phyloP scores from a whole-genome alignment of 1,139 yeast genomes.

The Spencermartinsiella ligniputridi region DNA sequence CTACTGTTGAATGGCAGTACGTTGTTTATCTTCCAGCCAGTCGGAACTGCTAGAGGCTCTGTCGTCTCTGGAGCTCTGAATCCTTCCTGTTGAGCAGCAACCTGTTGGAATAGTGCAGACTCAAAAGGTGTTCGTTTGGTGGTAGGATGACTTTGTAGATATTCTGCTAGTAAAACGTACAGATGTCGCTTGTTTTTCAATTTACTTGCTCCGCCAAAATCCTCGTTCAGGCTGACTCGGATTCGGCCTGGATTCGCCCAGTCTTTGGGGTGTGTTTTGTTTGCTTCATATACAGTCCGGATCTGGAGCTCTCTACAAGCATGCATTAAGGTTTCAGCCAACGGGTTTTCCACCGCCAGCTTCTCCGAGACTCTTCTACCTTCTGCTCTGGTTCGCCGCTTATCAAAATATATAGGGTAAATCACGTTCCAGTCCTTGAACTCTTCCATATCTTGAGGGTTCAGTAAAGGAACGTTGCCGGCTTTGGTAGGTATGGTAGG shows the following conservation, averaged over 20 bases:
- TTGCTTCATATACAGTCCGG: slow-evolving; percentile 45
- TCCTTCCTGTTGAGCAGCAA: slow-evolving; percentile 34
- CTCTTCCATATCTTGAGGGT: slow-evolving; percentile 46
- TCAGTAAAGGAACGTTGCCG: slow-evolving; percentile 1
- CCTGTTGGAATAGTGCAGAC: slow-evolving; percentile 49
- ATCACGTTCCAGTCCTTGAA: slow-evolving; percentile 65
- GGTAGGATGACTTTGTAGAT: slow-evolving; percentile 65
- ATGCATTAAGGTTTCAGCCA: slow-evolving; percentile 77
- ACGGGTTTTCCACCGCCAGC: slow-evolving; percentile 77
- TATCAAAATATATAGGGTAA: slow-evolving; percentile 92
- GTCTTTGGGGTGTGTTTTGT: slow-evolving; percentile 92
- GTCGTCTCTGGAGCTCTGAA: slow-evolving; percentile 45
- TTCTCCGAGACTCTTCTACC: slow-evolving; percentile 75
- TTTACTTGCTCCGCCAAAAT: slow-evolving; percentile 11
- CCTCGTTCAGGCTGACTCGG: slow-evolving; percentile 49
- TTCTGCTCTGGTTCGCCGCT: slow-evolving; percentile 63
- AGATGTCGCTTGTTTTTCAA: slow-evolving; percentile 63
- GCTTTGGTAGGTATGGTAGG: slow-evolving; percentile 6
- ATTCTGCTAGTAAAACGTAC: slow-evolving; percentile 56
- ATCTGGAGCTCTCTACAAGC: slow-evolving; percentile 46
- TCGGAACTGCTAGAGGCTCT: slow-evolving; percentile 66
- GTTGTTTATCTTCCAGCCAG: slow-evolving; percentile 79
- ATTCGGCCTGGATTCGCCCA: slow-evolving; percentile 97
- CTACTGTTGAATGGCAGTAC: slow-evolving; percentile 83
- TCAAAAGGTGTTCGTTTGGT: slow-evolving; percentile 57